These are phyloP conservation scores for Cardiospermum halicacabum DNA, from an alignment of 345 rosid species.

Conservation along the genomic window DNA sequence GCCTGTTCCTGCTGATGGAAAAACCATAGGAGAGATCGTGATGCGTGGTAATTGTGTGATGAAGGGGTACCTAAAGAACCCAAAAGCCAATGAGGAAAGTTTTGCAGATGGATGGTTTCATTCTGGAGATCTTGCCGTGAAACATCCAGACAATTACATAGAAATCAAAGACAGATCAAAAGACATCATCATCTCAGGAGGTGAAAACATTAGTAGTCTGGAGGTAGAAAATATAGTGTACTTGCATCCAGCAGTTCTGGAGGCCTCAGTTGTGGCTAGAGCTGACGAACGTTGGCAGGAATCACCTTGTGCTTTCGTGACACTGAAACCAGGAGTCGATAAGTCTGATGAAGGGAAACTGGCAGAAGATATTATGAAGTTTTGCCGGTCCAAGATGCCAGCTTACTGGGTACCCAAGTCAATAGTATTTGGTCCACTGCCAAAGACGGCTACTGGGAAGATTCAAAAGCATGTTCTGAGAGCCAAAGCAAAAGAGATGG, in stretches of 20 bases:
- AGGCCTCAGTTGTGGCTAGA: conserved; percentile 87
- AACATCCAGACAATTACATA: conserved; percentile 77
- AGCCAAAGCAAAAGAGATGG: conserved; percentile 71
- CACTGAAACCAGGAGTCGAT: conserved; percentile 50
- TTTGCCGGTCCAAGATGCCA: conserved; percentile 66
- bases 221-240: conserved; percentile 72
- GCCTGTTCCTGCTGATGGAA: conserved; percentile 79
- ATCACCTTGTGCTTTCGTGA: conserved; percentile 83
- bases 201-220: conserved; percentile 88
- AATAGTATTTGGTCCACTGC: conserved; percentile 71
- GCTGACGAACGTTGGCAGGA: conserved; percentile 86
- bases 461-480: conserved; percentile 82
- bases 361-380: conserved; percentile 64
- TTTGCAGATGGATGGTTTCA: conserved; percentile 94
- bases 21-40: conserved; percentile 77
- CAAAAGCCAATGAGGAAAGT: conserved; percentile 66
- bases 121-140: conserved; percentile 81
- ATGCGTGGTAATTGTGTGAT: conserved; percentile 75
- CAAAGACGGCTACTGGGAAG: conserved; percentile 92
- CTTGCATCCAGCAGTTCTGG: conserved; percentile 68
- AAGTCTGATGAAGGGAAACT: conserved; percentile 30
- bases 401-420: conserved; percentile 88
- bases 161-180: conserved; percentile 89
- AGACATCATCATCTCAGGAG: conserved; percentile 90
- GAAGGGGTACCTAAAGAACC: conserved; percentile 89